Conservation (phyloP, 305 asterid genomes). For the Fraxinus velutina region DNA sequence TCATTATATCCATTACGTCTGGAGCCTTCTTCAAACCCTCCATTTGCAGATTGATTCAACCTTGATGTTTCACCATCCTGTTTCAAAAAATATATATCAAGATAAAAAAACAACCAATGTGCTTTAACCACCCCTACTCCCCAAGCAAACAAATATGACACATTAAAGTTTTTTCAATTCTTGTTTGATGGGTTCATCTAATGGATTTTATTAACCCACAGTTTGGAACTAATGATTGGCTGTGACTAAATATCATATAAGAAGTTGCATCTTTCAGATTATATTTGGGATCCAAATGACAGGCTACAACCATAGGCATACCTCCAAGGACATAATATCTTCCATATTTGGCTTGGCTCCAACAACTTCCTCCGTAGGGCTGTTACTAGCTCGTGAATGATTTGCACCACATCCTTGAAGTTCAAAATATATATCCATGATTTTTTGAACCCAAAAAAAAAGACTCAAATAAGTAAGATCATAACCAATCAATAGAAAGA, state of each 20-base stretch:
- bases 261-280: not conserved
- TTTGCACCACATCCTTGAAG: constrained; percentile 45
- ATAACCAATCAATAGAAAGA: constrained; percentile 3
- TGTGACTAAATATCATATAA: not conserved
- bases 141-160: not conserved
- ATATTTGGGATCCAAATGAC: constrained; percentile 5
- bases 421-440: constrained; percentile 25
- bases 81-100: constrained; percentile 17
- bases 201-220: not conserved
- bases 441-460: constrained; percentile 7
- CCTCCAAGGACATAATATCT: constrained; percentile 52
- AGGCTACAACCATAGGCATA: constrained; percentile 28
- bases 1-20: constrained; percentile 42
- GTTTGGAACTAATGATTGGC: not conserved
- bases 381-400: constrained; percentile 43
- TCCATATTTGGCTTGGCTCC: constrained; percentile 46
- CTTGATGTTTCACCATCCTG: constrained; percentile 54
- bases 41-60: constrained; percentile 42
- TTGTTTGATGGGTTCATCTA: not conserved
- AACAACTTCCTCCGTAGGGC: constrained; percentile 39
- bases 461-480: not conserved
- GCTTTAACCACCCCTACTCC: not conserved
- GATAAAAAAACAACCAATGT: not conserved
- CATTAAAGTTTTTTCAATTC: not conserved
- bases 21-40: constrained; percentile 52